These are phyloP conservation scores for Harringtonia lauricola DNA, from an alignment of 2,329 filamentous ascomycete genomes.

Conservation along the genomic window DNA sequence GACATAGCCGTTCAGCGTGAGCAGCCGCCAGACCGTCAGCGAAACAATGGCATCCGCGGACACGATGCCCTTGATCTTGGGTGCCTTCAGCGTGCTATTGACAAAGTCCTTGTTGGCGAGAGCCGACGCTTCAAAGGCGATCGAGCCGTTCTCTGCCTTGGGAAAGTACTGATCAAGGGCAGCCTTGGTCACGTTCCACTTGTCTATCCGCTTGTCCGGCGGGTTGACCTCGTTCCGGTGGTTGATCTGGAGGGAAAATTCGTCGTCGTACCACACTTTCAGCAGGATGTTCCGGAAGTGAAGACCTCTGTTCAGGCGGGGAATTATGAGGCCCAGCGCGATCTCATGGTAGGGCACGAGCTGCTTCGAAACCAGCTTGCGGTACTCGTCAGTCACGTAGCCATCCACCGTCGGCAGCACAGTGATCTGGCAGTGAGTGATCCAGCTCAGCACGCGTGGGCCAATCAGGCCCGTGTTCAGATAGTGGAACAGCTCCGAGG, in stretches of 20 bases:
- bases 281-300: conserved; percentile 68
- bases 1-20: conserved; percentile 81
- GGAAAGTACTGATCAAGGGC: conserved; percentile 38
- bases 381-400: conserved; percentile 69
- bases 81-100: conserved; percentile 53
- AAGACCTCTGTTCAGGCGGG: conserved; percentile 73
- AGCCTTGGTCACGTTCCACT: conserved; percentile 64
- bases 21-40: conserved; percentile 77
- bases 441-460: conserved; percentile 67
- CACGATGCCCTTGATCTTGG: conserved; percentile 42
- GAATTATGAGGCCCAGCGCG: conserved; percentile 66
- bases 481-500: conserved; percentile 85
- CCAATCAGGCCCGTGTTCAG: conserved; percentile 74
- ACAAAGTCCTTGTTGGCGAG: conserved; percentile 61
- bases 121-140: conserved; percentile 53
- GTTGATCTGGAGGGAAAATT: conserved; percentile 57
- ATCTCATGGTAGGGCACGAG: conserved; percentile 66
- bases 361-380: conserved; percentile 61
- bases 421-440: conserved; percentile 68
- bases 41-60: conserved; percentile 54
- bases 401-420: conserved; percentile 81
- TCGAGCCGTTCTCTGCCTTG: conserved; percentile 29
- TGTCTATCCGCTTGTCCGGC: conserved; percentile 35
- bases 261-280: conserved; percentile 73
- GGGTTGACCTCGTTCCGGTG: conserved; percentile 38